Percentiles rank a stretch among this genome's conserved stretches.
phyloP scores from a whole-genome alignment of 192 early-diverging fungal genomes.

The Umbelopsis sp. region DNA sequence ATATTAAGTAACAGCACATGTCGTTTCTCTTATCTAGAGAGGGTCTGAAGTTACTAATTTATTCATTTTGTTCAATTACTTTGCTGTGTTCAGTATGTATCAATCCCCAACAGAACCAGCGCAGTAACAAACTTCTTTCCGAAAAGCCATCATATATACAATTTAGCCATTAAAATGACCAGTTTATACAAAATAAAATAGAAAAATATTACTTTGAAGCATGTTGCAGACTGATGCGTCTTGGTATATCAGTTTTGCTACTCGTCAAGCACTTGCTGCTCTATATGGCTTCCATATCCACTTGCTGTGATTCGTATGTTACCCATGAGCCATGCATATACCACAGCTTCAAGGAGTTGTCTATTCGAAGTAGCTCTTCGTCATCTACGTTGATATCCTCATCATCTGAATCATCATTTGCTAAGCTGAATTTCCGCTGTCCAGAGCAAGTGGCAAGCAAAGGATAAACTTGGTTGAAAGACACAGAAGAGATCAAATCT shows the following conservation, averaged over 20 bases:
- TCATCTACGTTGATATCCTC: background rate
- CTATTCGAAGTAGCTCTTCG: conserved; percentile 17
- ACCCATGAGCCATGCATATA: conserved; percentile 22
- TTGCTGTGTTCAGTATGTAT: no score
- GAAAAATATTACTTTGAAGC: background rate
- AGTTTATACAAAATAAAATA: background rate
- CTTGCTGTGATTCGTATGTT: background rate
- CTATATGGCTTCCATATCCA: background rate
- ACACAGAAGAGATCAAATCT: conserved; percentile 61
- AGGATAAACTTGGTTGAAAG: conserved; percentile 67
- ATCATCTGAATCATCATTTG: background rate
- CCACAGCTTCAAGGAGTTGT: conserved; percentile 50
- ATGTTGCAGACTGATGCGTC: no score
- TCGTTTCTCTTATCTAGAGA: no score
- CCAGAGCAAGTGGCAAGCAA: conserved; percentile 74
- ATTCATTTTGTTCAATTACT: no score
- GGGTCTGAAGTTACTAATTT: no score
- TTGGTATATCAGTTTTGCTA: no score
- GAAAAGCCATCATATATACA: no score
- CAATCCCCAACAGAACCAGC: no score
- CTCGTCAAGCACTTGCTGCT: background rate
- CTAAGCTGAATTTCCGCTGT: conserved; percentile 56
- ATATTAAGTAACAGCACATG: no score
- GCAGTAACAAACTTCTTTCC: no score
- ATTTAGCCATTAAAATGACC: no score